A percentile compares a stretch with the other conserved stretches of the same genome.
These are phyloP conservation scores for Tympanopsis confertula DNA, from an alignment of 2,329 filamentous ascomycete species.

Conservation along the genomic window DNA sequence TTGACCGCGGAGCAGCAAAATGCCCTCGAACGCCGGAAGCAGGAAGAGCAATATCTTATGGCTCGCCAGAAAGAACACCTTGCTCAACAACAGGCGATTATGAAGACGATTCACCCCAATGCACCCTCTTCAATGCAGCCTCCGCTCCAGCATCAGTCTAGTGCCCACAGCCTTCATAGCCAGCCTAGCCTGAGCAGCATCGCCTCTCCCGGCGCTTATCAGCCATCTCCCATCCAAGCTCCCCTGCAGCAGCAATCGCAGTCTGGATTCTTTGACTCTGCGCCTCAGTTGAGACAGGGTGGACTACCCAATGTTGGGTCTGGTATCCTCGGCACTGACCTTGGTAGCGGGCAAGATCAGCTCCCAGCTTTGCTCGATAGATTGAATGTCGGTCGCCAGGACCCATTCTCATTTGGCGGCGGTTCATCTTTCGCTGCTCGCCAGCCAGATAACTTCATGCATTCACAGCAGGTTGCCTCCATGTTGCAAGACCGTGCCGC, in stretches of 20 bases:
- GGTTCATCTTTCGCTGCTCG: background rate
- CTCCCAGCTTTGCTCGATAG: background rate
- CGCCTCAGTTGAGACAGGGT: slow-evolving; percentile 39
- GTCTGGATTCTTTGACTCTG: slow-evolving; percentile 48
- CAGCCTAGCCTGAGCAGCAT: slow-evolving; percentile 96
- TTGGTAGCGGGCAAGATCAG: background rate
- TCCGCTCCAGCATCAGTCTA: slow-evolving; percentile 79
- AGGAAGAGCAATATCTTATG: slow-evolving; percentile 95
- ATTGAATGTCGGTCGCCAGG: background rate
- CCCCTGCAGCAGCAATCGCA: slow-evolving; percentile 35
- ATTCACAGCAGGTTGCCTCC: background rate
- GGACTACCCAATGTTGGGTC: background rate
- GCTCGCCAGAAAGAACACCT: slow-evolving; percentile 90
- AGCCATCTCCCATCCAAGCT: slow-evolving; percentile 13
- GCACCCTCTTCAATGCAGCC: no score
- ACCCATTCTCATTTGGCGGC: background rate
- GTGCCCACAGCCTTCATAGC: slow-evolving; percentile 88
- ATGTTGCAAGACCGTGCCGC: background rate
- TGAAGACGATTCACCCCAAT: no score
- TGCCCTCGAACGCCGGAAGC: slow-evolving; percentile 87
- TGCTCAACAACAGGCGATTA: slow-evolving; percentile 70
- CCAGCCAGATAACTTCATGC: background rate
- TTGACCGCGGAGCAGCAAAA: slow-evolving; percentile 97
- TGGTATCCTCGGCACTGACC: background rate
- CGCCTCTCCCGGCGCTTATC: slow-evolving; percentile 63